phyloP scores from a whole-genome alignment of 139 green algal genomes.

The Raphidocelis subcapitata region DNA sequence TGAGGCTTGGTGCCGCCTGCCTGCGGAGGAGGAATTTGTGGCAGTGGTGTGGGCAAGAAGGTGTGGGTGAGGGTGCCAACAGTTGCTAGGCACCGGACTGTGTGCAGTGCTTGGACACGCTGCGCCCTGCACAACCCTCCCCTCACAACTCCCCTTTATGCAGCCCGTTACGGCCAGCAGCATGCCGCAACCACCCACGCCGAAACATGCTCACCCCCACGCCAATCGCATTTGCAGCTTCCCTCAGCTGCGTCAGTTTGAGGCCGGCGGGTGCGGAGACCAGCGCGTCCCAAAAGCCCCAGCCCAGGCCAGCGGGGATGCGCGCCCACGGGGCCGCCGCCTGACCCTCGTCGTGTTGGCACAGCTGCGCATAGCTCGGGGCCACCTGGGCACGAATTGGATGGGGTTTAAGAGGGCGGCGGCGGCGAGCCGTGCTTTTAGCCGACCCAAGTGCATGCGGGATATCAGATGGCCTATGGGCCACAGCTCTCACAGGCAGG shows the following conservation, averaged over 20 bases:
- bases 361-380: background rate
- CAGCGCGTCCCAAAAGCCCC: conserved; percentile 14
- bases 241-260: conserved; percentile 12
- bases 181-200: no score
- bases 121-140: background rate
- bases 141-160: background rate
- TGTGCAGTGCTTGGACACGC: no score
- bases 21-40: background rate
- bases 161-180: background rate
- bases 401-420: background rate
- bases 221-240: background rate
- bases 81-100: background rate
- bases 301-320: background rate
- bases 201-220: background rate
- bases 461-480: background rate
- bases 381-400: background rate
- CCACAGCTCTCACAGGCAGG: background rate
- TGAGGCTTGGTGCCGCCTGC: conserved; percentile 20
- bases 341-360: background rate
- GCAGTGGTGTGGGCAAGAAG: background rate
- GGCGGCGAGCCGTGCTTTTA: no score
- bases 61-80: background rate
- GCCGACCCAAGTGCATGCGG: background rate
- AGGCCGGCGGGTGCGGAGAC: background rate
- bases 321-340: background rate